Conservation (phyloP, 1,284 basidiomycete species). For the Naganishia liquefaciens region DNA sequence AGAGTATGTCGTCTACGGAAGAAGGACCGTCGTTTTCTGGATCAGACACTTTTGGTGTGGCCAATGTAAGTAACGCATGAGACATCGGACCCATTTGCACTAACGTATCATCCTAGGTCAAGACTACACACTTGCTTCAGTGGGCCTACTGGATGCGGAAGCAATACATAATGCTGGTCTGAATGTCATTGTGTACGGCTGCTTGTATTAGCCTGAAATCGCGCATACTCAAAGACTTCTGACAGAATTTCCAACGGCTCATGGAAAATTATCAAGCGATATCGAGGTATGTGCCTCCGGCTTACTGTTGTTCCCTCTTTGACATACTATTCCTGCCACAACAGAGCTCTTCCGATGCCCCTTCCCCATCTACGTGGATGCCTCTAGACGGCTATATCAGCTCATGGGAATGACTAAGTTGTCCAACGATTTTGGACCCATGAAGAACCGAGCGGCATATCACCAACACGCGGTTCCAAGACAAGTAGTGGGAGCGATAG, state of each 20-base stretch:
- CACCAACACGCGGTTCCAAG: slow-evolving; percentile 42
- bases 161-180: slow-evolving; percentile 45
- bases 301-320: not conserved
- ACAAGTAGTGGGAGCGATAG: slow-evolving; percentile 44
- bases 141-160: slow-evolving; percentile 46
- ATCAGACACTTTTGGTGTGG: slow-evolving; percentile 53
- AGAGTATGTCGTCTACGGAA: slow-evolving; percentile 28
- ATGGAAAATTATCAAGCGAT: slow-evolving; percentile 52
- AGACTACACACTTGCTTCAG: slow-evolving; percentile 48
- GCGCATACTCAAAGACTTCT: not conserved
- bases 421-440: slow-evolving; percentile 46
- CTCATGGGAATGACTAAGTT: slow-evolving; percentile 46
- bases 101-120: slow-evolving; percentile 37
- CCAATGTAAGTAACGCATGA: slow-evolving; percentile 37
- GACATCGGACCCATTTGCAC: not conserved
- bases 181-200: slow-evolving; percentile 40
- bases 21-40: slow-evolving; percentile 49
- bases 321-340: not conserved
- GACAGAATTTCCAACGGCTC: slow-evolving; percentile 46
- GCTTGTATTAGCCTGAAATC: not conserved
- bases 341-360: slow-evolving; percentile 48
- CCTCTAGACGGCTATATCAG: slow-evolving; percentile 46
- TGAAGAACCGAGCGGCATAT: slow-evolving; percentile 46
- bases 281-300: slow-evolving; percentile 35
- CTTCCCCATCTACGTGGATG: slow-evolving; percentile 52